Evolutionary conservation across 495 filamentous ascomycete genomes (phyloP), one percentile per base, ranked within the genome.

Genomic region (Echria macrotheca): DNA sequence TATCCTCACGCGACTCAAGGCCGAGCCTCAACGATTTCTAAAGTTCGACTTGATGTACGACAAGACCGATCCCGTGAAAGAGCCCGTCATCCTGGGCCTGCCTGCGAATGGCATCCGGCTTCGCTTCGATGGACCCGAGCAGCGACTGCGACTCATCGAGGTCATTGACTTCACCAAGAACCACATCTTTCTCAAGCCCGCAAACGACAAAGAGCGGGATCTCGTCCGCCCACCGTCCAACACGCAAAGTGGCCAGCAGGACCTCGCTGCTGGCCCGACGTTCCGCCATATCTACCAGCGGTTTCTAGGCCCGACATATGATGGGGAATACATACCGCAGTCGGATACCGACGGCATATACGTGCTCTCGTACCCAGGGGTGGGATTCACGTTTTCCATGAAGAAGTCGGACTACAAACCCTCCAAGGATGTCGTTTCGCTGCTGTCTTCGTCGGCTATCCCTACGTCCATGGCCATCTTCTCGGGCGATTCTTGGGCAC

Each of bases 271-370:
- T 4, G 88, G 91, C 4, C 93, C 93, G 4, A 81, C 78, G 25
- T 97, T 96, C 63, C 81, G 84, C 32, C 89, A 94, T 68, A 85
- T 98, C 47, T 96, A 96, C 66, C 86, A 93, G 44, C 83, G 85
- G 40, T 74, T 96, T 3, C 83, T 98, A 59, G 93, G 93, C 0
- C 89, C 89, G 11, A 91, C 91, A 0, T 95, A 90, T 60, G 83
- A 86, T 2, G 93, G 93, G 26, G 93, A 98, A 71, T 96, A 91
- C 53, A 70, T 95, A 22, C 74, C 84, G 17, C 36, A 58, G 17
- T 15, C 47, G 17, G 45, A 57, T 28, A 15, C 19, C 9, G 28
- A 79, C 8, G 76, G 75, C 5, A 78, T 74, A 6, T 97, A 96
- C 60, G 79, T 94, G 11, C 72, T 96, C 10, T 96, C 91, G 3